Conservation (phyloP, 768 basidiomycete species). For the Xerocomus brunneocitrinus region DNA sequence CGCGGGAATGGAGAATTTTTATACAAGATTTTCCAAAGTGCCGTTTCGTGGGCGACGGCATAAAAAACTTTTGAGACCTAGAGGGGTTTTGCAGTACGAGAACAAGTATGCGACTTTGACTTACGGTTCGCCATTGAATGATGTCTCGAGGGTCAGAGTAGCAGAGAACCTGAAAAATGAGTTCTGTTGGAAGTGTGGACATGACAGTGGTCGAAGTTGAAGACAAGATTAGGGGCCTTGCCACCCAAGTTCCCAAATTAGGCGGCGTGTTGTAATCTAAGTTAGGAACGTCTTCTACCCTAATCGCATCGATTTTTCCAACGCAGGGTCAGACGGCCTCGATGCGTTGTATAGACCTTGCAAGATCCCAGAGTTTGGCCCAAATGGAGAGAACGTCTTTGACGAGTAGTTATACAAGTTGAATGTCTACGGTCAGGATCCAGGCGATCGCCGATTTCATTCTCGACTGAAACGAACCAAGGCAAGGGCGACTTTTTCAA, state of each 20-base stretch:
- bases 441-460: too few relatives aligned
- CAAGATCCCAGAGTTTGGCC: conserved; percentile 31
- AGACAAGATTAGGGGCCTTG: too few relatives aligned
- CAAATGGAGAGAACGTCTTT: conserved; percentile 32
- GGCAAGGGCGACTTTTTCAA: conserved; percentile 43
- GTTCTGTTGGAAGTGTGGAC: neutral
- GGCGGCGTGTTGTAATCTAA: too few relatives aligned
- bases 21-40: conserved; percentile 2
- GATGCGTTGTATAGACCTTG: conserved; percentile 29
- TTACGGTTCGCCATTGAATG: neutral
- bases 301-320: conserved; percentile 1
- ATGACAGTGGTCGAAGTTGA: neutral
- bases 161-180: neutral
- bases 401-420: conserved; percentile 47
- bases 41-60: neutral
- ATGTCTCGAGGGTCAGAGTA: too few relatives aligned
- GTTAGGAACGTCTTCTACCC: too few relatives aligned
- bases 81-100: neutral
- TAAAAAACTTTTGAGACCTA: conserved; percentile 7
- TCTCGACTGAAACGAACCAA: conserved; percentile 6
- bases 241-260: too few relatives aligned
- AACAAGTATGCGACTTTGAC: neutral
- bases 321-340: neutral
- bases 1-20: neutral
- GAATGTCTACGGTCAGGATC: conserved; percentile 39